Evolutionary conservation across 139 green algal species (phyloP), one percentile per base, ranked within the genome.

Genomic region (Penium margaritaceum): DNA sequence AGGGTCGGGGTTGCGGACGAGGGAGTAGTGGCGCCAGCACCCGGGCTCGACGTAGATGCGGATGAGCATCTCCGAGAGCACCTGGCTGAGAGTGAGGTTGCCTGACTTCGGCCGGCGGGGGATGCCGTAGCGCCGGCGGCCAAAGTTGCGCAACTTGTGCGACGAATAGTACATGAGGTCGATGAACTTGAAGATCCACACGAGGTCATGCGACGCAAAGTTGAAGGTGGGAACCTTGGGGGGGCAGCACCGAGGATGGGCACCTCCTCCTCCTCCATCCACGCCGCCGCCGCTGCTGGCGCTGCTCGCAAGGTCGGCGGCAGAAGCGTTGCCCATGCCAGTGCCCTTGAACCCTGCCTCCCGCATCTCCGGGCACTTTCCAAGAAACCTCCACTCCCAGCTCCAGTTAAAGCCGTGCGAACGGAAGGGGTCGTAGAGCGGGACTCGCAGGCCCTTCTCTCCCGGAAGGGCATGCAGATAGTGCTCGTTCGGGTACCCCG

Each of bases 361-460:
- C 29, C 47, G n/a, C 47, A 33, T 24, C 9, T 21, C 17, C 47
- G n/a, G 9, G n/a, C 47, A 60, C 47, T 21, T 15, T 21, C 47
- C 47, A 24, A 47, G 37, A 75, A 67, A 75, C 36, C 29, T 24
- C 51, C 68, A 75, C 39, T 78, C 37, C 64, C 64, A 77, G 30
- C 73, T 32, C 24, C 77, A 62, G 5, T 54, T 39, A n/a, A 80
- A n/a, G 21, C 30, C 64, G 15, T n/a, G 72, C 6, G 73, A 80
- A 6, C 73, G 63, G 38, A 80, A 80, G 9, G 73, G 73, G 38
- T 80, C 73, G 33, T 80, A 77, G 21, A 80, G 65, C 30, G 21
- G 9, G 17, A 9, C 27, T 5, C 73, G 17, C 33, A 75, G n/a
- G 35, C 24, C 32, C 5, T 14, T 17, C 36, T 80, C 73, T 1